Base-by-base conservation (phyloP, 2,329 filamentous ascomycete genomes). In the Cryphonectria nitschkei region DNA sequence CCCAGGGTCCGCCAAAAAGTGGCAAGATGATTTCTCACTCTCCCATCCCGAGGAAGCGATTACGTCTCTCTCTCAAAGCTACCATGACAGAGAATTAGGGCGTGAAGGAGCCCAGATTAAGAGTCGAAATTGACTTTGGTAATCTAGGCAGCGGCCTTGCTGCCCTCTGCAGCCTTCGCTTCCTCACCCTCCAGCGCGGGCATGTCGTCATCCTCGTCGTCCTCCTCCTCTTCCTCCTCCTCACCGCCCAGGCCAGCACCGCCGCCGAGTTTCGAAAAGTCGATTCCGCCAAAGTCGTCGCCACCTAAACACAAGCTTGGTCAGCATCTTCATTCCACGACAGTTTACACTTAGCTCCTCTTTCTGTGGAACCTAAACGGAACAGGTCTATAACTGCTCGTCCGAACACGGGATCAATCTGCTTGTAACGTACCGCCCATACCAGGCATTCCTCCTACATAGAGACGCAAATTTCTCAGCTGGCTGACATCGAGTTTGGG, bases 221-320 rank as follows among this genome's bases (percentile, higher is more conserved):
- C 88, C 2, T 86, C 84, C 32, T 86, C 85, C 7, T 84, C 84
- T 8, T 82, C 82, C 0, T 81, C 82, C 2, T 79, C 84, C 37
- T 86, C 88, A 41, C 82, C 85, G 60, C 82, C 83, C 63, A 80
- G 83, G 74, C 82, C 76, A 62, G 83, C 89, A 74, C 86, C 89
- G 74, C 87, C 91, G 74, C 90, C 91, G 74, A 97, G 91, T 87
- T 97, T 97, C 78, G 93, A 96, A 89, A 97, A 97, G 84, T 97
- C 94, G 79, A 97, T 96, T 77, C 93, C 93, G 77, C 92, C 90
- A 75, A 96, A 93, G 81, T 88, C 88, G 68, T 70, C 46, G 43
- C 62, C 70, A 41, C 72, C 68, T 34, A 41, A 54, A 68, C 43
- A 46, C 26, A 43, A n/a, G 39, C 3, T 68, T 58, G n/a, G 65